These are phyloP conservation scores for Globisporangium polare DNA, from an alignment of 352 stramenopile genomes.

Conservation along the genomic window DNA sequence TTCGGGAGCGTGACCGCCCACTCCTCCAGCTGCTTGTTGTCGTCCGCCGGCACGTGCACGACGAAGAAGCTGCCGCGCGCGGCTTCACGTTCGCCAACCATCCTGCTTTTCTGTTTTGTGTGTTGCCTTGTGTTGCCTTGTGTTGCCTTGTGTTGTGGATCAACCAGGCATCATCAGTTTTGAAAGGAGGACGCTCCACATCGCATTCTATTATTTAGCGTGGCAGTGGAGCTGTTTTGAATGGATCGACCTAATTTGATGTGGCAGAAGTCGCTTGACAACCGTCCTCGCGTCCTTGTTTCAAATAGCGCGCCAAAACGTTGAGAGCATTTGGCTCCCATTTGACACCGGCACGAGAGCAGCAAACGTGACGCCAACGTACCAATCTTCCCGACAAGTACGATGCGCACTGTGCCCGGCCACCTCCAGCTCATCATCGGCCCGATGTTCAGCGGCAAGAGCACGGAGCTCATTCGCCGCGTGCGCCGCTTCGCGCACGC, in stretches of 20 bases:
- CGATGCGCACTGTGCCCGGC: slow-evolving; percentile 33
- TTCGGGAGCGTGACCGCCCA: slow-evolving; percentile 61
- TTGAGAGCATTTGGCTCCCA: slow-evolving; percentile 1
- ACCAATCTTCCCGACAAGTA: neutral
- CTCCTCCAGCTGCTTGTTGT: slow-evolving; percentile 54
- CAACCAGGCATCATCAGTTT: too few species aligned
- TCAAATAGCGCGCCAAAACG: slow-evolving; percentile 8
- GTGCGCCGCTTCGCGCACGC: slow-evolving; percentile 79
- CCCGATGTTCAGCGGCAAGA: slow-evolving; percentile 88
- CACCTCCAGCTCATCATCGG: slow-evolving; percentile 82
- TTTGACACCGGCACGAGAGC: slow-evolving; percentile 11
- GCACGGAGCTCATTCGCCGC: slow-evolving; percentile 81
- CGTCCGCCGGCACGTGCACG: slow-evolving; percentile 64
- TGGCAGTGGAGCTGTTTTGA: too few species aligned
- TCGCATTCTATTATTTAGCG: neutral
- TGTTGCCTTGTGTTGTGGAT: too few species aligned
- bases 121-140: neutral
- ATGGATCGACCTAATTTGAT: neutral
- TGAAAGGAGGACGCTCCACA: neutral
- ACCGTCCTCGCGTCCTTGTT: neutral
- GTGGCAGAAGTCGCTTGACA: neutral
- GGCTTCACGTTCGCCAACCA: slow-evolving; percentile 54
- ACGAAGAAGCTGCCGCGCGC: slow-evolving; percentile 63
- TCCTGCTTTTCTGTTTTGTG: slow-evolving; percentile 11
- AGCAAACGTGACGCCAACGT: neutral